Percentiles rank a stretch among this genome's conserved stretches.
Conservation (phyloP, 768 basidiomycete species). For the Rhodotorula graminis region DNA sequence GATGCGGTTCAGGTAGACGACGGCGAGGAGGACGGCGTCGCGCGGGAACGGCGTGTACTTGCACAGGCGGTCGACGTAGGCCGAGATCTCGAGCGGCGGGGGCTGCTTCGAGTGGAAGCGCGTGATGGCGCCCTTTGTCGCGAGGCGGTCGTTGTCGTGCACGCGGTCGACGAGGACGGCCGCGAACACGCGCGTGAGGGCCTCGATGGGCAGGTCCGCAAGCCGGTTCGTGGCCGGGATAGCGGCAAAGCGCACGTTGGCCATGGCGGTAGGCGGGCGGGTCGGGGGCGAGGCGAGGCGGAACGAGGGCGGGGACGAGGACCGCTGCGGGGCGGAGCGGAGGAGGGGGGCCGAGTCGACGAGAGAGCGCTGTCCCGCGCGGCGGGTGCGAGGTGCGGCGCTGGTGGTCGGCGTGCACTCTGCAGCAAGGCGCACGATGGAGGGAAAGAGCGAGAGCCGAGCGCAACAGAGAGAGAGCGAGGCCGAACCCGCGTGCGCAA, state of each 20-base stretch:
- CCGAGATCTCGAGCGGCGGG: slow-evolving; percentile 10
- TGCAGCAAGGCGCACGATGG: too few relatives aligned
- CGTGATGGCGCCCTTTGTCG: slow-evolving; percentile 3
- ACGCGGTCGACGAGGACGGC: neutral
- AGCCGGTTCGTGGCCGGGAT: neutral
- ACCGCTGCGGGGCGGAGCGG: too few relatives aligned
- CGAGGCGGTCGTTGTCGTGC: neutral
- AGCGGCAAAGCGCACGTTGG: neutral
- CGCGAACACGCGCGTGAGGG: slow-evolving; percentile 11
- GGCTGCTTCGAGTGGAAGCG: slow-evolving; percentile 31
- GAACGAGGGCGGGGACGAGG: too few relatives aligned
- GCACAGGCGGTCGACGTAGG: slow-evolving; percentile 19
- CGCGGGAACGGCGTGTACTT: slow-evolving; percentile 38
- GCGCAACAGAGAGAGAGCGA: too few relatives aligned
- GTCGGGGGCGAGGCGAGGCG: neutral
- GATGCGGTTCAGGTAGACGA: slow-evolving; percentile 40
- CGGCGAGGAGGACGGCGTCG: slow-evolving; percentile 37
- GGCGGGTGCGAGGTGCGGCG: too few relatives aligned
- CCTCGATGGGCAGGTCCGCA: slow-evolving; percentile 11
- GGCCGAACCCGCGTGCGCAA: too few relatives aligned
- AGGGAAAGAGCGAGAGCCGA: too few relatives aligned
- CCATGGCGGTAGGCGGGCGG: slow-evolving; percentile 10
- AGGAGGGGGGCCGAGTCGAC: too few relatives aligned
- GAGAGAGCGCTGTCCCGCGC: too few relatives aligned
- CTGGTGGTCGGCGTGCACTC: too few relatives aligned